Base-by-base conservation (phyloP, 2,329 filamentous ascomycete genomes). In the Claviceps fusiformis region DNA sequence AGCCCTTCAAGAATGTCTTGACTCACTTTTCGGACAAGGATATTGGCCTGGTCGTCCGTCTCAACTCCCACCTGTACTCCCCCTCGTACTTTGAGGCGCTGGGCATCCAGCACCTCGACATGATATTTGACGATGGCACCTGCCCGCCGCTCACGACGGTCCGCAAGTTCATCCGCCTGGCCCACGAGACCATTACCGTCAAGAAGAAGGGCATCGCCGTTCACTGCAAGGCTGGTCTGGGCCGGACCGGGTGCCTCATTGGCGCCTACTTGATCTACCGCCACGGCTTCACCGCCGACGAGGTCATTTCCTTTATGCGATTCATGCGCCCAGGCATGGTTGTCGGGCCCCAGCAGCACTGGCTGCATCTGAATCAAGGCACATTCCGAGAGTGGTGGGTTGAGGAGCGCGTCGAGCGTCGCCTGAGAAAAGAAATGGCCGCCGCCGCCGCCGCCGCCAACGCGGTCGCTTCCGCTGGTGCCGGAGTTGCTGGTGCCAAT, bases 281-380 rank as follows among this genome's bases (percentile, higher is more conserved):
- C 61, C 87, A 97, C 70, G 93, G 89, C 56, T 98, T 97, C 71
- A 97, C 92, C 6, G 93, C 93, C 60, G 95, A 97, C 66, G 92
- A 96, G 72, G 83, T 95, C 64, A 97, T 97, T 68, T 87, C 91
- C 3, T 98, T 91, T 71, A 97, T 98, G 92, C 85, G 92, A 58
- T 98, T 98, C 73, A 97, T 97, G 92, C 82, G 92, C 56, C 93
- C 93, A 0, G 93, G 93, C 54, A 98, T 98, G 93, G 93, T 98
- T 7, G 93, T 98, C 54, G 93, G 93, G 0, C 93, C 93, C 44
- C 93, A 98, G 68, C 93, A 98, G 72, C 93, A 98, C 72, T 98
- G 93, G 93, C 80, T 98, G 54, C 93, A 98, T 68, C 80, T 98
- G 59, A 96, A 98, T 74, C 93, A 98, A 71, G 87, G 87, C 41